Base-by-base conservation (phyloP, 176 grass and related monocot species). In the Secale cereale region DNA sequence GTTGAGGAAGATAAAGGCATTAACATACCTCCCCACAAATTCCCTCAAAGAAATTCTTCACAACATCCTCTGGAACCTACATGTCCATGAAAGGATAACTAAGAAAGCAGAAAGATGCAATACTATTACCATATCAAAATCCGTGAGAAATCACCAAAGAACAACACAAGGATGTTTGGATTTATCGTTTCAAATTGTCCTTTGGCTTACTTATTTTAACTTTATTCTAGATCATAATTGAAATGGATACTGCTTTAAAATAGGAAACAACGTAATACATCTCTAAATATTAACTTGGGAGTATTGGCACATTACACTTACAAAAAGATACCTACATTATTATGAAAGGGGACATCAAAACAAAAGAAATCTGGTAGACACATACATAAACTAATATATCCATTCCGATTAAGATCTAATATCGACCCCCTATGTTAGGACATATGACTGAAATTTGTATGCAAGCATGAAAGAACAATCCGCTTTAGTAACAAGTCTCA, bases 41-140 rank as follows among this genome's bases (percentile, higher is more conserved):
- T 81, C 76, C 76, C 65, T 97, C 88, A 30, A 97, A 97, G 85
- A 97, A 97, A 76, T 60, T 77, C 87, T 91, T 94, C 62, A 97
- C 90, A 82, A 89, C 88, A 82, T 86, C 86, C 88, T 97, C 92
- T 25, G 79, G 78, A 83, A 93, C 67, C 95, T 97, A 84, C 26
- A 88, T 2, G 67, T n/a, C 69, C 66, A 65, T 12, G 20, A 59
- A 33, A 83, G 54, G 28, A 77, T 19, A 41, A 84, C 76, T 30
- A 32, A 70, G 16, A 77, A 22, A 29, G 52, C 50, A 39, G 67
- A 50, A 57, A 64, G 50, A 64, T 57, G 29, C 15, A 39, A 65
- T 64, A 63, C 22, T 74, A 75, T 19, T n/a, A 84, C 20, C 7
- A 1, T 66, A 73, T 59, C 70, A 61, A 78, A 68, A 35, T 84